phyloP scores from a whole-genome alignment of 768 basidiomycete species.

The Hysterangium stoloniferum region DNA sequence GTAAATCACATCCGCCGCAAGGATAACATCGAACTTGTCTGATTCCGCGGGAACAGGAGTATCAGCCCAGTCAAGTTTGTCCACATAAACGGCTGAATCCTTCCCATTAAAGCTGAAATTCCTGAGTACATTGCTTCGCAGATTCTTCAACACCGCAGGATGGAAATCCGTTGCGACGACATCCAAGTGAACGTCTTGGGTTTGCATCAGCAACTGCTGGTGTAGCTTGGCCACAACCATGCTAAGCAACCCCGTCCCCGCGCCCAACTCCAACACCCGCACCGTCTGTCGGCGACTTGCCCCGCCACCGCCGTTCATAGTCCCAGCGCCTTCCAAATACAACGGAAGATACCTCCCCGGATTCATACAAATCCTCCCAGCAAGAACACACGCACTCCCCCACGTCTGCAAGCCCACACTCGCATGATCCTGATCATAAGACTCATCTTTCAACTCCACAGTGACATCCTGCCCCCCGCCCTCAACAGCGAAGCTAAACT shows the following conservation, averaged over 20 bases:
- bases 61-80: conserved; percentile 57
- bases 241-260: conserved; percentile 79
- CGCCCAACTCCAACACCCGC: conserved; percentile 71
- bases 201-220: conserved; percentile 6
- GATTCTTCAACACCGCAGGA: conserved; percentile 64
- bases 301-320: conserved; percentile 6
- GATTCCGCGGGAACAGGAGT: conserved; percentile 31
- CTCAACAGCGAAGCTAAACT: conserved; percentile 35
- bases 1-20: conserved; percentile 79
- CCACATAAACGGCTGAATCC: conserved; percentile 32
- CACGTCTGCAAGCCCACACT: conserved; percentile 81
- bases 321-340: background rate
- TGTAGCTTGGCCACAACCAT: conserved; percentile 52
- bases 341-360: conserved; percentile 33
- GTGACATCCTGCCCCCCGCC: conserved; percentile 23
- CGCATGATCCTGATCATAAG: conserved; percentile 59
- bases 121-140: conserved; percentile 46
- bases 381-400: conserved; percentile 70
- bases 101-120: conserved; percentile 32
- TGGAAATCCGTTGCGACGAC: conserved; percentile 76
- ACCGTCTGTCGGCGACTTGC: conserved; percentile 19
- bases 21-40: conserved; percentile 52
- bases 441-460: conserved; percentile 64
- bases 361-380: conserved; percentile 47
- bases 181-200: conserved; percentile 16